A percentile compares a stretch with the other conserved stretches of the same genome.
Evolutionary conservation across 2,329 filamentous ascomycete species (phyloP).

Genomic region (Fusarium penzigii): DNA sequence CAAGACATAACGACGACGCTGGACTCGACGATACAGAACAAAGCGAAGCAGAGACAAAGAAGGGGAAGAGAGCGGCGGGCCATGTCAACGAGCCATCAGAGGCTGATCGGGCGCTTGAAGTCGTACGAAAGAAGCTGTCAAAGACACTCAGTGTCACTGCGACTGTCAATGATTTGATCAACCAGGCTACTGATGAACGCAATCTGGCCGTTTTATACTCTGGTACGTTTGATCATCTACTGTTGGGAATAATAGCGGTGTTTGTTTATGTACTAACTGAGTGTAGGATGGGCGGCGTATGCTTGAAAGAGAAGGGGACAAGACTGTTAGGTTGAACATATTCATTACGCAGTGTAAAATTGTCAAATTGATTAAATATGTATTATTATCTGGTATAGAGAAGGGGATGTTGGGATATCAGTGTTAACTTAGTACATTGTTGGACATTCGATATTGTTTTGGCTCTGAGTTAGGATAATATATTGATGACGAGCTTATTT

Average conservation of each 20-base stretch:
- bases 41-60: conserved; percentile 44
- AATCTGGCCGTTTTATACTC: conserved; percentile 91
- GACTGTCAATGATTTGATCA: conserved; percentile 95
- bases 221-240: conserved; percentile 47
- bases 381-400: too few species aligned
- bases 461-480: too few species aligned
- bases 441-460: too few species aligned
- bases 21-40: conserved; percentile 39
- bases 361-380: too few species aligned
- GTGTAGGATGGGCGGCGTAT: conserved; percentile 48
- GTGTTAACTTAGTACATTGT: too few species aligned
- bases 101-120: conserved; percentile 85
- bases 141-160: conserved; percentile 93
- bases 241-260: background rate
- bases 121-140: conserved; percentile 93
- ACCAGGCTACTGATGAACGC: conserved; percentile 88
- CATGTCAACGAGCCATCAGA: conserved; percentile 64
- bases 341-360: too few species aligned
- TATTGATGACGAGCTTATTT: too few species aligned
- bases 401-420: too few species aligned
- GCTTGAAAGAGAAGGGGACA: conserved; percentile 33
- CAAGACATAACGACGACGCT: conserved; percentile 51
- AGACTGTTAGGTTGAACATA: too few species aligned
- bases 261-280: conserved; percentile 20
- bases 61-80: conserved; percentile 35